Conservation (phyloP, 2,329 filamentous ascomycete species). For the Hypoxylon sp. region DNA sequence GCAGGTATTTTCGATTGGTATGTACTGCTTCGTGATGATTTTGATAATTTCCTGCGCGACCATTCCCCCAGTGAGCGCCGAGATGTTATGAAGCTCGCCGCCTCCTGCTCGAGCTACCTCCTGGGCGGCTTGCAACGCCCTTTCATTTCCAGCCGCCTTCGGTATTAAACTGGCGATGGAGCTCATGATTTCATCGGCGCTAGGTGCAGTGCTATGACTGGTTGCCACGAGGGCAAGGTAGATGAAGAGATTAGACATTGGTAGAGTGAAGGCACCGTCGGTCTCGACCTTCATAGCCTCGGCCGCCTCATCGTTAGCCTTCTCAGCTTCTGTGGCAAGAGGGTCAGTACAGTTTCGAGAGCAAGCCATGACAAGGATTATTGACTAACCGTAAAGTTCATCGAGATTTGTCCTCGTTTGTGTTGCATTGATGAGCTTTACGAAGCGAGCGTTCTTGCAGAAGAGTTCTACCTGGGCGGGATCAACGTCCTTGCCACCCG, state of each 20-base stretch:
- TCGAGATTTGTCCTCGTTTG: conserved; percentile 63
- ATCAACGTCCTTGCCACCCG: conserved; percentile 69
- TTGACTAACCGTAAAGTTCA: conserved; percentile 68
- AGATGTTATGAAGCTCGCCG: conserved; percentile 92
- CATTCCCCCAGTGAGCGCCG: conserved; percentile 88
- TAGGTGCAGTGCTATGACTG: conserved; percentile 61
- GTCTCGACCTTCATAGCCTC: conserved; percentile 58
- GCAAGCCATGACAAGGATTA: conserved; percentile 25
- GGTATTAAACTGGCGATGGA: conserved; percentile 61
- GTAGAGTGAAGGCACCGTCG: conserved; percentile 57
- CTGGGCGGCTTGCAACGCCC: conserved; percentile 68
- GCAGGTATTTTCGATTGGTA: conserved; percentile 79
- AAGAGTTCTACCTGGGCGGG: conserved; percentile 87
- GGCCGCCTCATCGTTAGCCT: conserved; percentile 68
- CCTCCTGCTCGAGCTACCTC: conserved; percentile 84
- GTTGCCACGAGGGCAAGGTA: conserved; percentile 76
- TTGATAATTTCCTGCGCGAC: conserved; percentile 99
- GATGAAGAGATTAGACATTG: conserved; percentile 74
- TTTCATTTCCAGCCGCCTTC: conserved; percentile 64
- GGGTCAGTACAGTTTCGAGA: conserved; percentile 47
- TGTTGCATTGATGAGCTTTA: conserved; percentile 82
- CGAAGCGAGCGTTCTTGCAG: conserved; percentile 94
- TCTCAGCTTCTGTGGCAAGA: conserved; percentile 64
- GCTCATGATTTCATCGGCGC: conserved; percentile 68
- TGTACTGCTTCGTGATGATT: conserved; percentile 80